phyloP scores from a whole-genome alignment of 371 early-diverging fungal species.

The Haplosporangium sp. region DNA sequence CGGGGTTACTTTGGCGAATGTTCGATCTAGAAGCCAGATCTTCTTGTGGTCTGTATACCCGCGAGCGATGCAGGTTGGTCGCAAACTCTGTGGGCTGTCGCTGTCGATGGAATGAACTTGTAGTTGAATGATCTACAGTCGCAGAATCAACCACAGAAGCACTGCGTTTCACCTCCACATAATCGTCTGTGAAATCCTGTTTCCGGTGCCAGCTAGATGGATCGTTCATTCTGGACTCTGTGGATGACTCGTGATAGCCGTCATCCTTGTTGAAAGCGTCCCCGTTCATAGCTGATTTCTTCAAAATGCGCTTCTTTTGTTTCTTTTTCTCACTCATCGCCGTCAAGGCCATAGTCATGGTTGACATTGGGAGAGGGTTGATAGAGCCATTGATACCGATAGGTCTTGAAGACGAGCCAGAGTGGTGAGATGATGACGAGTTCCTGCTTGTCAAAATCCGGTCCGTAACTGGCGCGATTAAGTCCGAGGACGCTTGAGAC shows the following conservation, averaged over 20 bases:
- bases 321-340: slow-evolving; percentile 52
- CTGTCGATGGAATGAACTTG: background rate
- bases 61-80: background rate
- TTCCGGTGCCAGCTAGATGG: slow-evolving; percentile 29
- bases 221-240: slow-evolving; percentile 4
- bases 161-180: slow-evolving; percentile 1
- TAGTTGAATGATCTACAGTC: background rate
- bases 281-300: slow-evolving; percentile 22
- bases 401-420: slow-evolving; percentile 1
- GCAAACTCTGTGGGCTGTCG: background rate
- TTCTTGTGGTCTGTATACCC: too few species aligned
- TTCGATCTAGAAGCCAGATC: too few species aligned
- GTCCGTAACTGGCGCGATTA: background rate
- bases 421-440: background rate
- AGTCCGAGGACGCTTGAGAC: background rate
- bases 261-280: background rate
- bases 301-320: slow-evolving; percentile 31
- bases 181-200: slow-evolving; percentile 8
- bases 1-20: too few species aligned
- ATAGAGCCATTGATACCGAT: slow-evolving; percentile 5
- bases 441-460: slow-evolving; percentile 2
- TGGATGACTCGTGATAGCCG: slow-evolving; percentile 2
- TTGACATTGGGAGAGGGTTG: slow-evolving; percentile 45
- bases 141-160: background rate
- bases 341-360: slow-evolving; percentile 51